Evolutionary conservation across 495 filamentous ascomycete genomes (phyloP), one percentile per base, ranked within the genome.

Genomic region (Penicillium cinerascens): DNA sequence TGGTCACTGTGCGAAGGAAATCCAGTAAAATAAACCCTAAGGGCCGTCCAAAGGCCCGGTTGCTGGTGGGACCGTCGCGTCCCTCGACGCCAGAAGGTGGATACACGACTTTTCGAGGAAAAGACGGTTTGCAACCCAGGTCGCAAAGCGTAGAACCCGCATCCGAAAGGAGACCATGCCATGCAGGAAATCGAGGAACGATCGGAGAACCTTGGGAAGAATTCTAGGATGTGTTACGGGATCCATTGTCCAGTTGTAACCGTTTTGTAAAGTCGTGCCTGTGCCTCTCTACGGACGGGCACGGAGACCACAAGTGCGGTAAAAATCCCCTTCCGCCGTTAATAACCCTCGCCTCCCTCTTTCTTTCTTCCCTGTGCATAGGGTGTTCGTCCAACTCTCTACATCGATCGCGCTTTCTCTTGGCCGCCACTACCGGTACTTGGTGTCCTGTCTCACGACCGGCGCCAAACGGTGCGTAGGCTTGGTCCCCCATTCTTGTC

Each of bases 391-490:
- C 47, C 61, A 47, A 50, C 63, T 61, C 61, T 51, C 54, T 59
- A 63, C 52, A 68, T 72, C 64, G 70, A 72, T 66, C 69, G 70
- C 61, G 64, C 69, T 66, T 52, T 70, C 55, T 72, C 65, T 72
- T 78, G 73, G 75, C 72, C 75, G 73, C 75, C 75, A 76, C 72
- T 75, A 73, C 73, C 75, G 73, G 70, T 76, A 68, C 68, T 75
- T 76, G 75, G 74, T 78, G 75, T 77, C 75, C 75, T 77, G 73
- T 78, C 72, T 78, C 66, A 74, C 73, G 74, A 68, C 74, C 73
- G 74, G 74, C 74, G 74, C 74, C 74, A 78, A 75, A 76, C 73
- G 74, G 74, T 78, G 74, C 74, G 71, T 77, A 75, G 74, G 73
- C 72, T 76, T 73, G 71, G 70, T 73, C 72, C 73, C 73, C 69